Evolutionary conservation across 1,284 basidiomycete species (phyloP).

Genomic region (Trametes pubescens): DNA sequence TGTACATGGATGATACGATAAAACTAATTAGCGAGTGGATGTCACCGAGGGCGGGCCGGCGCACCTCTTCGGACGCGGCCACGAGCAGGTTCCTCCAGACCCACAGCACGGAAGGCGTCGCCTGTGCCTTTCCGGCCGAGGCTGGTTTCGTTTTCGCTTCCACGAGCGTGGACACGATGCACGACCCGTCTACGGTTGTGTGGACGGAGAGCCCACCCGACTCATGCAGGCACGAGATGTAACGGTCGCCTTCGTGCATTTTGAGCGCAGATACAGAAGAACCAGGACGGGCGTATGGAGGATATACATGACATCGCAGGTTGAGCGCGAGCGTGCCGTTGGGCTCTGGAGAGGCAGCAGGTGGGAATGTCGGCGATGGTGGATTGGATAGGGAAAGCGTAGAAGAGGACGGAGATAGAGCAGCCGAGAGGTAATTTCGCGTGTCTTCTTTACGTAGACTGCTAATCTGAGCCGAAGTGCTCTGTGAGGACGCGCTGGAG

Average conservation of each 20-base stretch:
- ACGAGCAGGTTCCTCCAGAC: conserved; percentile 56
- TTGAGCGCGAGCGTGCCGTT: conserved; percentile 40
- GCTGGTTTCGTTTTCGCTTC: conserved; percentile 12
- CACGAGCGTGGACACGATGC: conserved; percentile 30
- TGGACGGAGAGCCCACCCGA: conserved; percentile 47
- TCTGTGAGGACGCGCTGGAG: conserved; percentile 7
- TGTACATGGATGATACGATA: conserved; percentile 11
- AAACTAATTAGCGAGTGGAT: conserved; percentile 6
- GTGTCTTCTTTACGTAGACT: conserved; percentile 25
- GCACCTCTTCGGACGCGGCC: conserved; percentile 54
- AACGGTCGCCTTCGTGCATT: conserved; percentile 49
- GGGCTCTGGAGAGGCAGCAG: conserved; percentile 22
- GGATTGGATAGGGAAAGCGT: conserved; percentile 50
- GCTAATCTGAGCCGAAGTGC: conserved; percentile 2
- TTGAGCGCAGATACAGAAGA: conserved; percentile 55
- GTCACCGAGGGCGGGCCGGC: conserved; percentile 25
- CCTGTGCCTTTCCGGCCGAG: conserved; percentile 26
- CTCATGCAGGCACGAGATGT: conserved; percentile 60
- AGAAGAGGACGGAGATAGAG: conserved; percentile 53
- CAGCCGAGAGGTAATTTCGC: conserved; percentile 49
- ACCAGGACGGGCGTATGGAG: conserved; percentile 49
- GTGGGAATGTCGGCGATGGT: conserved; percentile 47
- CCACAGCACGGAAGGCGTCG: conserved; percentile 50
- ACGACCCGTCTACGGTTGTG: conserved; percentile 37
- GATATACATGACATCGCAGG: conserved; percentile 61